Percentiles rank a stretch among this genome's conserved stretches.
Evolutionary conservation across 2,329 filamentous ascomycete genomes (phyloP).

Genomic region (Claviceps arundinis): DNA sequence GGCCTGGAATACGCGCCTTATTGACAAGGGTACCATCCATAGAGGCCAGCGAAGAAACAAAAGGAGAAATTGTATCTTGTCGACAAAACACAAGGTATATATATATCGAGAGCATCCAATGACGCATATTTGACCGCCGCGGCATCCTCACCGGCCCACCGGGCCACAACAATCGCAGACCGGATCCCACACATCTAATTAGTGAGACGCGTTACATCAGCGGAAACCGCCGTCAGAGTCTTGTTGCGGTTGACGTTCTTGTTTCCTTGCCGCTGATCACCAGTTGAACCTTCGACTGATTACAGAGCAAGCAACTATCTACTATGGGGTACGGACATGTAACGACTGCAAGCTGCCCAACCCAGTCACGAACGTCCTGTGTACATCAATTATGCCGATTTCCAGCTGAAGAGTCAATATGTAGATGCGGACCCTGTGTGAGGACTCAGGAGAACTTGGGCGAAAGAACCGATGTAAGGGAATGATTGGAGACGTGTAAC

Average conservation of each 20-base stretch:
- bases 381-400: too few species aligned
- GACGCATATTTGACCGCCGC: constrained; percentile 35
- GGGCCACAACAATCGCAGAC: constrained; percentile 46
- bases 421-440: too few species aligned
- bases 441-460: too few species aligned
- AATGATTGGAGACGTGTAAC: too few species aligned
- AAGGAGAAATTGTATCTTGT: constrained; percentile 50
- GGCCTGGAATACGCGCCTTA: constrained; percentile 33
- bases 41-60: constrained; percentile 45
- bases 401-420: too few species aligned
- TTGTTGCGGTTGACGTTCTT: constrained; percentile 8
- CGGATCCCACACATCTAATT: constrained; percentile 58
- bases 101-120: constrained; percentile 22
- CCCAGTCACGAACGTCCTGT: too few species aligned
- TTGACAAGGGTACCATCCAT: constrained; percentile 35
- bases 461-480: too few species aligned
- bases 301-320: too few species aligned
- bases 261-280: constrained; percentile 6
- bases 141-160: constrained; percentile 30
- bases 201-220: constrained; percentile 53
- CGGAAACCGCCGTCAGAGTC: constrained; percentile 43
- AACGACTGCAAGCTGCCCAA: too few species aligned
- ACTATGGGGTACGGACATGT: too few species aligned
- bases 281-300: too few species aligned
- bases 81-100: constrained; percentile 51